Conservation (phyloP, 192 early-diverging fungal species). For the Bifiguratus adelaidae region DNA sequence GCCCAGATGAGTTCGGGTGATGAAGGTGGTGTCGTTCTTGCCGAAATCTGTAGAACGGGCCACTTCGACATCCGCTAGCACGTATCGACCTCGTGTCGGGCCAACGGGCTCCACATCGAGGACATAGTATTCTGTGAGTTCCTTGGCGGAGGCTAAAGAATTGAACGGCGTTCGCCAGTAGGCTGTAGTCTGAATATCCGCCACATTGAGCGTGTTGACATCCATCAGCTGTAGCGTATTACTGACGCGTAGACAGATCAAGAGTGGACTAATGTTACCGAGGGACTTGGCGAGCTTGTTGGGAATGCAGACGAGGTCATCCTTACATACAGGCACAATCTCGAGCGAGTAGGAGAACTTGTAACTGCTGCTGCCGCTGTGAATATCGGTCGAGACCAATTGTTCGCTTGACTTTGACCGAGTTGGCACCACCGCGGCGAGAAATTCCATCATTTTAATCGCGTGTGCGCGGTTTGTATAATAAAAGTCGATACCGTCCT, state of each 20-base stretch:
- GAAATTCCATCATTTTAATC: conserved; percentile 93
- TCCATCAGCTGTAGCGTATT: conserved; percentile 84
- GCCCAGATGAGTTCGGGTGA: conserved; percentile 89
- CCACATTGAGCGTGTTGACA: conserved; percentile 65
- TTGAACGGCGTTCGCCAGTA: conserved; percentile 85
- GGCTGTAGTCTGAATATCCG: conserved; percentile 59
- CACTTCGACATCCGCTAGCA: conserved; percentile 83
- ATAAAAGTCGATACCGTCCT: conserved; percentile 96
- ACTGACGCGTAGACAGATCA: conserved; percentile 75
- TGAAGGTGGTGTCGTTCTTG: conserved; percentile 74
- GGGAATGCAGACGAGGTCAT: conserved; percentile 86
- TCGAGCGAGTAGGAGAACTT: conserved; percentile 97
- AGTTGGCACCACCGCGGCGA: conserved; percentile 76
- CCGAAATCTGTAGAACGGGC: conserved; percentile 68
- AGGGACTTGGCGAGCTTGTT: conserved; percentile 75
- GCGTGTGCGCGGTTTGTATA: conserved; percentile 84
- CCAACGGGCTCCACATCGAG: conserved; percentile 84
- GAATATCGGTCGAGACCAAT: conserved; percentile 93
- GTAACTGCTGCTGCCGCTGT: conserved; percentile 83
- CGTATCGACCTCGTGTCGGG: conserved; percentile 60
- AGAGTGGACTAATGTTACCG: conserved; percentile 77
- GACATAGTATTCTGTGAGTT: conserved; percentile 90
- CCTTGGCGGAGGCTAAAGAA: conserved; percentile 63
- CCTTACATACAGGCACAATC: conserved; percentile 92
- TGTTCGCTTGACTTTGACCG: conserved; percentile 89